Conservation (phyloP, 345 rosid genomes). For the Lumnitzera racemosa region DNA sequence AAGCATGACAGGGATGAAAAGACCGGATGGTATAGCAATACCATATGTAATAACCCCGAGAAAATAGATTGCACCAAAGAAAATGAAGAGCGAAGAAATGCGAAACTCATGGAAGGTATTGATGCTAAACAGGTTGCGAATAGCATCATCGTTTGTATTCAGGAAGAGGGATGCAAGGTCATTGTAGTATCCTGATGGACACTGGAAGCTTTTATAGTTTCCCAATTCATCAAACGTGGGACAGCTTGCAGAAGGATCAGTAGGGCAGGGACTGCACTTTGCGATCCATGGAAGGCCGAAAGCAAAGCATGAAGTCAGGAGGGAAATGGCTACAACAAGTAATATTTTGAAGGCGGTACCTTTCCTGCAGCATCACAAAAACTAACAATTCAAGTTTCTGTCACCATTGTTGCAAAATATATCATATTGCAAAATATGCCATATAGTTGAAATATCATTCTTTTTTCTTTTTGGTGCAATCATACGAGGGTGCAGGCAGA, state of each 20-base stretch:
- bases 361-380: constrained; percentile 22
- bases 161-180: constrained; percentile 60
- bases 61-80: constrained; percentile 43
- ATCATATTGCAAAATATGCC: not conserved
- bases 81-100: constrained; percentile 41
- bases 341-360: constrained; percentile 45
- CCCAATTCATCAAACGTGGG: constrained; percentile 50
- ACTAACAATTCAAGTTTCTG: not conserved
- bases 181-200: constrained; percentile 45
- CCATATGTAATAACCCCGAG: constrained; percentile 67
- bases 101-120: constrained; percentile 33
- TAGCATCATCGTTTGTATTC: constrained; percentile 65
- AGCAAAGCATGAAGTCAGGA: constrained; percentile 51
- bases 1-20: constrained; percentile 71
- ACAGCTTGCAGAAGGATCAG: constrained; percentile 28
- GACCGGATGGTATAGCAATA: constrained; percentile 65
- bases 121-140: constrained; percentile 44
- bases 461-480: too few species aligned
- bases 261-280: constrained; percentile 47
- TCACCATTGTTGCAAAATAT: not conserved
- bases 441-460: too few species aligned
- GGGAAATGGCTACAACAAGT: constrained; percentile 33
- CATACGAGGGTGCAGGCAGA: too few species aligned
- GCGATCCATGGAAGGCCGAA: constrained; percentile 63
- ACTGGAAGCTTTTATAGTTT: constrained; percentile 52